Base-by-base conservation (phyloP, 2,329 filamentous ascomycete genomes). In the Nigrospora osmanthi region DNA sequence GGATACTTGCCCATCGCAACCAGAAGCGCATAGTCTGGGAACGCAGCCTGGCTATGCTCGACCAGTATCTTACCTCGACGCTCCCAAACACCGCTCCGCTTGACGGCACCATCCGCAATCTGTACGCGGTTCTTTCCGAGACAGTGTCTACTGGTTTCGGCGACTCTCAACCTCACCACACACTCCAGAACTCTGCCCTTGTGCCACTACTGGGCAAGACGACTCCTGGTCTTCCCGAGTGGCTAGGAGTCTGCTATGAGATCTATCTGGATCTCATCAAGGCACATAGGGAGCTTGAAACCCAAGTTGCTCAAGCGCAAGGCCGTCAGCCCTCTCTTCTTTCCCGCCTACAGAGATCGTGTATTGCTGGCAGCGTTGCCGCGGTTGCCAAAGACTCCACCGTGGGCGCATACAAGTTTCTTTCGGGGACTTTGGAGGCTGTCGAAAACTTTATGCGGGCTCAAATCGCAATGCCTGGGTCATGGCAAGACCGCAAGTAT, bases 341-440 rank as follows among this genome's bases (percentile, higher is more conserved):
- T 50, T 83, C 74, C 49, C 72, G 81, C 9, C 65, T 85, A 9
- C 78, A 85, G 57, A 69, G 81, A 47, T 83, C 81, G 2, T 66
- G 72, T 34, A 66, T 81, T 6, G 72, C 72, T 17, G 69, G 70
- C 40, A 70, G 72, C 14, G 72, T 81, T 15, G 70, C 76, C 12
- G 70, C 71, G 9, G 73, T 81, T 5, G 70, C 74, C 0, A 81
- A 78, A 49, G 81, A 85, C 52, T 78, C 80, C 1, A 85, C 81
- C 2, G 71, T 73, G 6, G 68, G 69, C 44, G 66, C 79, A 7
- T 69, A 68, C 1, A 60, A 61, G 2, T 84, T 83, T 49, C 59
- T 83, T 5, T 54, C 58, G 2, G 66, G 64, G 1, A 61, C 69
- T 2, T 54, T 80, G 11, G 56, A 59, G 16, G 56, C 61, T 3